Conservation (phyloP, 192 early-diverging fungal genomes). For the Podila epicladia region DNA sequence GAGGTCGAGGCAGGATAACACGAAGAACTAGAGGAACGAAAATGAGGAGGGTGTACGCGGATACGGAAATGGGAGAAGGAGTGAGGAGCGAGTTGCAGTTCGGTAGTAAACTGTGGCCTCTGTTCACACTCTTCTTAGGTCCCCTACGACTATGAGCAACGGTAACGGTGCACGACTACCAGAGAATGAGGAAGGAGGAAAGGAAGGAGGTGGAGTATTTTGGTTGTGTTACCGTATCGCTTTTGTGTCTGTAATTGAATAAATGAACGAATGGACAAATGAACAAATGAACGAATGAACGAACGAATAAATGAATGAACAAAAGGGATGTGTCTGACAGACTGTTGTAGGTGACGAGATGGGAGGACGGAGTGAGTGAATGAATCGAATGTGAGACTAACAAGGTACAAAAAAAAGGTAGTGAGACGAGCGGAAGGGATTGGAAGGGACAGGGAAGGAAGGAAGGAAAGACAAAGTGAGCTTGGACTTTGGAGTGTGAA, state of each 20-base stretch:
- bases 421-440: background rate
- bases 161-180: too few relatives aligned
- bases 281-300: background rate
- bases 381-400: background rate
- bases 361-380: background rate
- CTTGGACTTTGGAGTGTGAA: background rate
- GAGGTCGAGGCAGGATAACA: background rate
- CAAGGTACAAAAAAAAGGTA: background rate
- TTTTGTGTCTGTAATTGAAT: conserved; percentile 1
- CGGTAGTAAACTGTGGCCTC: too few relatives aligned
- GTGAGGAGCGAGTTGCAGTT: too few relatives aligned
- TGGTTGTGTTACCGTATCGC: too few relatives aligned
- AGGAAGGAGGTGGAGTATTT: too few relatives aligned
- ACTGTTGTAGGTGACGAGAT: background rate
- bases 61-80: too few relatives aligned
- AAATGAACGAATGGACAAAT: background rate
- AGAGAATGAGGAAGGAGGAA: too few relatives aligned
- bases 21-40: conserved; percentile 1
- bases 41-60: background rate
- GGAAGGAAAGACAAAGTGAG: background rate
- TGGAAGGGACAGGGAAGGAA: background rate
- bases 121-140: too few relatives aligned
- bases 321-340: background rate
- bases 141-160: too few relatives aligned
- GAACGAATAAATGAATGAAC: background rate